Evolutionary conservation across 495 filamentous ascomycete genomes (phyloP), one percentile per base, ranked within the genome.

Genomic region (Penicillium fimorum): DNA sequence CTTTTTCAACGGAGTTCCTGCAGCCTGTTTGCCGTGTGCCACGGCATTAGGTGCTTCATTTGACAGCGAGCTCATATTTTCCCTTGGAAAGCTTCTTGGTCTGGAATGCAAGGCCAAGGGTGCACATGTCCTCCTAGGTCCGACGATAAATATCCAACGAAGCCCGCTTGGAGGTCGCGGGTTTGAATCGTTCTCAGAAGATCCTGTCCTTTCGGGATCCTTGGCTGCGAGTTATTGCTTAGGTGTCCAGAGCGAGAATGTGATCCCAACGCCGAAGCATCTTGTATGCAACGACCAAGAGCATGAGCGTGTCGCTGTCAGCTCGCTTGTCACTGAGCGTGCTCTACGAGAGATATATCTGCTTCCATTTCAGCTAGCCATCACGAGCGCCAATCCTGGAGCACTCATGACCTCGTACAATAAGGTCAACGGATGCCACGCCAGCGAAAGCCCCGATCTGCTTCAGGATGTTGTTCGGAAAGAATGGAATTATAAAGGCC

Each of bases 351-450:
- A 92, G 70, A 84, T 91, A n/a, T 90, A 91, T 60, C 73, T 86
- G 4, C 71, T 84, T 51, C 85, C 88, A 0, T 92, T 90, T 63
- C 84, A 89, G 69, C 77, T 90, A 56, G 86, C 81, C 6, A 75
- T 87, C 0, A 27, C 25, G 3, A 4, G 22, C 69, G 67, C 79
- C 5, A 70, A 78, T 22, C 87, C 87, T 0, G 79, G 79, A n/a
- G 82, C 82, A 3, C 72, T 91, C 30, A 92, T 92, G 88, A 88
- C 84, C 17, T 79, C 82, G 27, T 92, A 91, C 63, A 91, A 90
- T 55, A 82, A 83, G 56, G 73, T 92, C 32, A 90, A 91, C 64
- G 88, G 88, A 11, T 73, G 73, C 8, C 87, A 87, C 65, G 84
- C 86, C 68, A 82, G 85, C 59, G 67, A 71, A 8, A 70, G 76